phyloP scores from a whole-genome alignment of 2,329 filamentous ascomycete species.

The Colletotrichum limetticola region DNA sequence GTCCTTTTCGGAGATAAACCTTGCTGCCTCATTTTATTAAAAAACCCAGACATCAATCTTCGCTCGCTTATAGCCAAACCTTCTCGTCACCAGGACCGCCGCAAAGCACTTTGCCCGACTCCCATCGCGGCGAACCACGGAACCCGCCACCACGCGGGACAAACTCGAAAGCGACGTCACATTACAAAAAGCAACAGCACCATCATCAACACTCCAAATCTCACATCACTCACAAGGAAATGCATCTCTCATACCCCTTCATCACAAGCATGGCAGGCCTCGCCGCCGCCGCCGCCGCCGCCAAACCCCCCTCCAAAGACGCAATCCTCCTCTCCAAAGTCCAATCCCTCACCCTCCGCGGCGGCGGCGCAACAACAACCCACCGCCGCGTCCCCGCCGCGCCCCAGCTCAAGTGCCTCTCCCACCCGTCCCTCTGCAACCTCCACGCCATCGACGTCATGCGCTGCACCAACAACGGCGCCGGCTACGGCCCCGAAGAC shows the following conservation, averaged over 20 bases:
- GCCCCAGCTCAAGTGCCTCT: conserved; percentile 83
- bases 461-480: conserved; percentile 89
- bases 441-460: conserved; percentile 83
- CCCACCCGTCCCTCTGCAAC: conserved; percentile 70
- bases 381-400: conserved; percentile 80
- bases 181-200: not conserved
- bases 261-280: conserved; percentile 29
- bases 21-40: not conserved
- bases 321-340: conserved; percentile 72
- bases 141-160: conserved; percentile 1
- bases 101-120: not conserved
- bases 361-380: conserved; percentile 71
- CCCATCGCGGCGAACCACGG: not conserved
- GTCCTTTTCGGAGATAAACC: not conserved
- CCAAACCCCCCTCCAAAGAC: conserved; percentile 54
- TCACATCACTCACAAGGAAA: conserved; percentile 25
- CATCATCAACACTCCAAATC: not conserved
- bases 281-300: not conserved
- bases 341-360: conserved; percentile 80
- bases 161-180: not conserved
- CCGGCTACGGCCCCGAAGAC: conserved; percentile 81
- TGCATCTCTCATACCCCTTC: conserved; percentile 41
- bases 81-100: not conserved
- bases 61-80: not conserved
- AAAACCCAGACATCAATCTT: not conserved